Conservation (phyloP, 169 alveolate genomes). For the Eimeria mitis region DNA sequence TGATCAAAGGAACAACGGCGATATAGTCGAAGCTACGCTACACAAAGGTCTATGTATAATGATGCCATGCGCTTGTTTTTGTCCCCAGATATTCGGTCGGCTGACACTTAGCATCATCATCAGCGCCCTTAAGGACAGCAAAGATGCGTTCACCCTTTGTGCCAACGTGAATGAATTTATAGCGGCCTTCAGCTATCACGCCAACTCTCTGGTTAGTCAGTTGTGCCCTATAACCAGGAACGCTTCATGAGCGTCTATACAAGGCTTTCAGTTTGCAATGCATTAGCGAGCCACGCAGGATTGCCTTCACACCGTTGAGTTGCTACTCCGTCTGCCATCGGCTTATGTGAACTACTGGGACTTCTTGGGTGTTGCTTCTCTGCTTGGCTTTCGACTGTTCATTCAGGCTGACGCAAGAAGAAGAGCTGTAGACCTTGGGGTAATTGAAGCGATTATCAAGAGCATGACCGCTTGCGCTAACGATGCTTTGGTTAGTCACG, state of each 20-base stretch:
- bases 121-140: conserved; percentile 32
- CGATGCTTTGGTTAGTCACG: conserved; percentile 54
- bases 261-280: neutral
- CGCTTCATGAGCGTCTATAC: neutral
- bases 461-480: conserved; percentile 74
- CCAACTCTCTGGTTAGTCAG: conserved; percentile 40
- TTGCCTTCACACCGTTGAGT: neutral
- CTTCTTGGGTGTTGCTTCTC: neutral
- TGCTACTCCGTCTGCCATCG: neutral
- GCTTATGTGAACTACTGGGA: neutral
- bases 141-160: conserved; percentile 35
- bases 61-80: neutral
- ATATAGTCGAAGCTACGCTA: neutral
- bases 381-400: neutral
- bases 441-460: conserved; percentile 77
- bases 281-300: neutral
- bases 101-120: conserved; percentile 41
- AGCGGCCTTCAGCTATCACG: conserved; percentile 60
- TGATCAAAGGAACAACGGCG: neutral
- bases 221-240: neutral
- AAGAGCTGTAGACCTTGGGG: conserved; percentile 71
- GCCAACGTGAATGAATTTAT: conserved; percentile 64
- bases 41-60: neutral
- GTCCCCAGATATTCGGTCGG: conserved; percentile 48
- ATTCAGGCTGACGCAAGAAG: conserved; percentile 64